Conservation (phyloP, 2,329 filamentous ascomycete genomes). For the Fusarium annulatum region DNA sequence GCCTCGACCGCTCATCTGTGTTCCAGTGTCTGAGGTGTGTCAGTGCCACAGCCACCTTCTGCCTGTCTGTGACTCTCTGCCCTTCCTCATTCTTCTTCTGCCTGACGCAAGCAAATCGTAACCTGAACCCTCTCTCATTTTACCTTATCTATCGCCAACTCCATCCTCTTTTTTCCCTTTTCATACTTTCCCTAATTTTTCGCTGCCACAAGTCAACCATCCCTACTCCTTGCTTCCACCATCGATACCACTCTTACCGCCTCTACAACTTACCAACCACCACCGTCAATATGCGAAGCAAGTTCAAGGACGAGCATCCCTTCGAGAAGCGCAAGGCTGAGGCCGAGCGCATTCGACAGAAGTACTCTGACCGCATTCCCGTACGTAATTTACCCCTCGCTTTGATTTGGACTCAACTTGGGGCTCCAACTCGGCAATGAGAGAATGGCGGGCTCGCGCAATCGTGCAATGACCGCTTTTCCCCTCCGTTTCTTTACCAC, state of each 20-base stretch:
- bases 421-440: background rate
- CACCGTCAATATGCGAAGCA: slow-evolving; percentile 86
- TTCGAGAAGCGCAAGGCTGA: slow-evolving; percentile 99
- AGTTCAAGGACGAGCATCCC: slow-evolving; percentile 99
- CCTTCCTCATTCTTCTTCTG: slow-evolving; percentile 44
- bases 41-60: slow-evolving; percentile 39
- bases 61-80: slow-evolving; percentile 30
- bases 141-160: slow-evolving; percentile 32
- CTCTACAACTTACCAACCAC: slow-evolving; percentile 25
- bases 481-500: background rate
- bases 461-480: slow-evolving; percentile 36
- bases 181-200: background rate
- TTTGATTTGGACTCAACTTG: background rate
- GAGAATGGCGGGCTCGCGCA: slow-evolving; percentile 4
- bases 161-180: slow-evolving; percentile 25
- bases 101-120: slow-evolving; percentile 46
- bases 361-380: slow-evolving; percentile 98
- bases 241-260: slow-evolving; percentile 31
- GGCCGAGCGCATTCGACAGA: slow-evolving; percentile 98
- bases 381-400: slow-evolving; percentile 67
- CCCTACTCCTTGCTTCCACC: slow-evolving; percentile 20
- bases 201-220: slow-evolving; percentile 9
- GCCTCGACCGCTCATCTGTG: slow-evolving; percentile 46
- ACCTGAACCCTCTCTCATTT: slow-evolving; percentile 42
- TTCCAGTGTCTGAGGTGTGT: slow-evolving; percentile 36